These are phyloP conservation scores for Hyphopichia burtonii DNA, from an alignment of 1,139 yeast genomes.

Conservation along the genomic window DNA sequence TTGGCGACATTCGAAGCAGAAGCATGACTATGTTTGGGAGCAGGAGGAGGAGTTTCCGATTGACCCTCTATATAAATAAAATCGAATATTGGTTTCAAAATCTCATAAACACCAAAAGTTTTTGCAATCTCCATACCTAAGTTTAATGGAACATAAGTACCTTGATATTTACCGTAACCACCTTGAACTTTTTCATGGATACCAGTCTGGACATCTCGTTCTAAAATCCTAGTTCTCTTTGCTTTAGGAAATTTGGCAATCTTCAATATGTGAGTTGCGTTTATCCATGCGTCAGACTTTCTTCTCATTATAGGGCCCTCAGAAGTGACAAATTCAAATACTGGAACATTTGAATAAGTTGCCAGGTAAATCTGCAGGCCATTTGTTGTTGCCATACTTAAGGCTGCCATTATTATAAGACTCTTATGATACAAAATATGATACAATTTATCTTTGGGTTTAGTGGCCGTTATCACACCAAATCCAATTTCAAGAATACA, in stretches of 20 bases:
- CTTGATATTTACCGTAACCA: constrained; percentile 93
- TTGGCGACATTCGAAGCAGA: constrained; percentile 52
- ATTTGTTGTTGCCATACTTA: constrained; percentile 14
- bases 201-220: constrained; percentile 83
- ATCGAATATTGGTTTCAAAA: constrained; percentile 67
- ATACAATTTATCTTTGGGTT: neutral
- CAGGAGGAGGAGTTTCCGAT: constrained; percentile 71
- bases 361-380: constrained; percentile 66
- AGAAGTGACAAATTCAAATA: constrained; percentile 64
- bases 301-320: constrained; percentile 87
- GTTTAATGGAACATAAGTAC: constrained; percentile 84
- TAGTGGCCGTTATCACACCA: no score
- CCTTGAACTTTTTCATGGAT: constrained; percentile 92
- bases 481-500: no score
- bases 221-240: constrained; percentile 78
- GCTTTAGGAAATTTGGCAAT: constrained; percentile 88
- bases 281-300: constrained; percentile 74
- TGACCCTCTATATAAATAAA: constrained; percentile 56
- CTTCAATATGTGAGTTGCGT: constrained; percentile 88
- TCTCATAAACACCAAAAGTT: constrained; percentile 69
- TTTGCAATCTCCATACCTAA: constrained; percentile 66
- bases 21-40: constrained; percentile 82
- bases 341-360: constrained; percentile 78
- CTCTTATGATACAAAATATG: neutral
- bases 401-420: neutral